Conservation (phyloP, 2,329 filamentous ascomycete species). For the Cadophora gregata region DNA sequence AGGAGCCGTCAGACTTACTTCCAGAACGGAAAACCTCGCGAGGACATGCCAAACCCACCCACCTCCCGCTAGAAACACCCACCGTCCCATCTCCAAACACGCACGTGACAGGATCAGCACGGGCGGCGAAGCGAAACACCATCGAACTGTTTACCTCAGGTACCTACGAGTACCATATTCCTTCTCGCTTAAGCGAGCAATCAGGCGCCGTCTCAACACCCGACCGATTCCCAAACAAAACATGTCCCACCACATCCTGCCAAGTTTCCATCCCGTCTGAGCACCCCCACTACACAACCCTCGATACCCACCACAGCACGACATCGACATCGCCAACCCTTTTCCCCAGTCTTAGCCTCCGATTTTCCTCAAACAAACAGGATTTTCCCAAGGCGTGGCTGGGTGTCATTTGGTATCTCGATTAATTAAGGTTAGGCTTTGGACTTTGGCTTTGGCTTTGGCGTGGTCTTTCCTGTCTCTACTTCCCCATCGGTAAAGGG, state of each 20-base stretch:
- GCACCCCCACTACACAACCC: neutral
- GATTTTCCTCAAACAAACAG: too few relatives aligned
- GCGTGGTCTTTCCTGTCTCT: too few relatives aligned
- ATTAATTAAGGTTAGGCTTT: too few relatives aligned
- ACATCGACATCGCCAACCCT: neutral
- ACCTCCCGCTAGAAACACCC: neutral
- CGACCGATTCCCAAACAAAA: neutral
- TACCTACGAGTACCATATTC: too few relatives aligned
- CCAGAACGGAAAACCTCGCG: neutral
- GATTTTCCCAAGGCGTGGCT: neutral
- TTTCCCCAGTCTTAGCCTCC: too few relatives aligned
- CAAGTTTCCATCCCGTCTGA: neutral
- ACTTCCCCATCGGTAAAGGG: too few relatives aligned
- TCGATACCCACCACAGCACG: too few relatives aligned
- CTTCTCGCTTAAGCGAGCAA: constrained; percentile 1
- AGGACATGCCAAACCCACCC: too few relatives aligned
- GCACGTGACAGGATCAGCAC: neutral
- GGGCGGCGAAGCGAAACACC: neutral
- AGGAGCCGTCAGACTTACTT: too few relatives aligned
- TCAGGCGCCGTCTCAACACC: neutral
- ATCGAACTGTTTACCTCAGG: too few relatives aligned
- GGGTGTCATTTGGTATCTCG: neutral
- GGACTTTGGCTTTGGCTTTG: too few relatives aligned
- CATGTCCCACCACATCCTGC: constrained; percentile 4
- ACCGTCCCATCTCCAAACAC: neutral